These are phyloP conservation scores for Thelonectria rubi DNA, from an alignment of 2,329 filamentous ascomycete species.

Conservation along the genomic window DNA sequence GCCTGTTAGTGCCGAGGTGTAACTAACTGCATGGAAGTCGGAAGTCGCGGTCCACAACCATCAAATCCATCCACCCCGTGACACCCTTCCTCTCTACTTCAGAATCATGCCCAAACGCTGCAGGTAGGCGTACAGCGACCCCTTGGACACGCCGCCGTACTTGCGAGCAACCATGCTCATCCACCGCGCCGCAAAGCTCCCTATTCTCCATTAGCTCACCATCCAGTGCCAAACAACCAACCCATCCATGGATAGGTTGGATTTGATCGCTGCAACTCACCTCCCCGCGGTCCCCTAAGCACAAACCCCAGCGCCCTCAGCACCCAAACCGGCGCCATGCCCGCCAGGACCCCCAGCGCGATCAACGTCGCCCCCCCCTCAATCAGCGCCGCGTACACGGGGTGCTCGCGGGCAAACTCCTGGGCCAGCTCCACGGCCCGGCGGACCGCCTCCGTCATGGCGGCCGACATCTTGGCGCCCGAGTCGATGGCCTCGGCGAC, in stretches of 20 bases:
- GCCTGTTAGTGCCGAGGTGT: too few species aligned
- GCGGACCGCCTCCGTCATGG: slow-evolving; percentile 26
- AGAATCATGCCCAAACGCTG: slow-evolving; percentile 36
- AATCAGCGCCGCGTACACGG: slow-evolving; percentile 33
- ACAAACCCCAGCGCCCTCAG: slow-evolving; percentile 37
- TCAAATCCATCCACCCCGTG: too few species aligned
- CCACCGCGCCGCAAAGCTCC: slow-evolving; percentile 37
- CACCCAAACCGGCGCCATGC: slow-evolving; percentile 33
- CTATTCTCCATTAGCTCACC: not conserved
- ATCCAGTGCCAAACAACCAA: too few species aligned
- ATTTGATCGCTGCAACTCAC: slow-evolving; percentile 28
- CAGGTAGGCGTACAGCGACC: slow-evolving; percentile 33
- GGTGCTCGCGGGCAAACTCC: slow-evolving; percentile 35
- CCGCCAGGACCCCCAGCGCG: slow-evolving; percentile 31
- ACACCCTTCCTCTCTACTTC: not conserved
- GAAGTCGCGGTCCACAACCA: too few species aligned
- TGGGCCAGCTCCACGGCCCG: slow-evolving; percentile 19
- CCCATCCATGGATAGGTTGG: not conserved
- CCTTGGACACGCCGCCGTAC: slow-evolving; percentile 27
- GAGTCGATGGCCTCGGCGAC: slow-evolving; percentile 29
- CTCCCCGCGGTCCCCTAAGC: slow-evolving; percentile 22
- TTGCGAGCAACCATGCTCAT: slow-evolving; percentile 33
- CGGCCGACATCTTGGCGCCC: slow-evolving; percentile 17
- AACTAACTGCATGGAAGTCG: too few species aligned
- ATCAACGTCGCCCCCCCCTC: slow-evolving; percentile 28